These are phyloP conservation scores for Solanum medicagineum DNA, from an alignment of 257 asterid species.

Conservation along the genomic window DNA sequence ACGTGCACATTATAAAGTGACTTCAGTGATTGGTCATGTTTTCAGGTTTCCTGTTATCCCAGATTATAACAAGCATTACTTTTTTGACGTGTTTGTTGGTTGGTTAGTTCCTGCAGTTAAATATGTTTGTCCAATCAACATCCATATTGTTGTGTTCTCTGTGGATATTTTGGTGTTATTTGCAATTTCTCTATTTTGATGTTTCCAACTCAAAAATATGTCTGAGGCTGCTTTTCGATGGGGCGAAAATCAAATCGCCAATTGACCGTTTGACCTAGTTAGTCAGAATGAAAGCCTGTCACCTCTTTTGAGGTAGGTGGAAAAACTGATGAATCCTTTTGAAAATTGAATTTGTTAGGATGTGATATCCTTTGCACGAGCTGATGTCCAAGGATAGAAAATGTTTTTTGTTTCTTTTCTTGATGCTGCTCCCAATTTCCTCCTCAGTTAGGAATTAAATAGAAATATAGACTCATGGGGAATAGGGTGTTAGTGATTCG, in stretches of 20 bases:
- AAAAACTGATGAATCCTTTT: background rate
- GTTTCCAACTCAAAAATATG: background rate
- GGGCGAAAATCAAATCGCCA: background rate
- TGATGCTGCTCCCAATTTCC: background rate
- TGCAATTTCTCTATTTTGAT: background rate
- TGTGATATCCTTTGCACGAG: background rate
- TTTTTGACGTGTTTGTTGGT: background rate
- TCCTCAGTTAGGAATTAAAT: background rate
- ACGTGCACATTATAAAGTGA: constrained; percentile 58
- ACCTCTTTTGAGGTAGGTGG: background rate
- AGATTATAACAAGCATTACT: background rate
- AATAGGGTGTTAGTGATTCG: background rate
- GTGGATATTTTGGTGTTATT: background rate
- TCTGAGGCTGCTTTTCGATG: background rate
- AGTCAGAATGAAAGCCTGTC: background rate
- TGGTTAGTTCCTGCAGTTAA: constrained; percentile 1
- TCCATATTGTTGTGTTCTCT: background rate
- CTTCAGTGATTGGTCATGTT: constrained; percentile 94
- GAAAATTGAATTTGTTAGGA: background rate
- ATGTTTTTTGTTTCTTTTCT: background rate
- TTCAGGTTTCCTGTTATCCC: constrained; percentile 50
- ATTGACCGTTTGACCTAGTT: background rate
- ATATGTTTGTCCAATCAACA: background rate
- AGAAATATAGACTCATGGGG: background rate
- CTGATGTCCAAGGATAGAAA: background rate